Evolutionary conservation across 805 yeast genomes (phyloP).

Genomic region (Kuraishia floccosa): DNA sequence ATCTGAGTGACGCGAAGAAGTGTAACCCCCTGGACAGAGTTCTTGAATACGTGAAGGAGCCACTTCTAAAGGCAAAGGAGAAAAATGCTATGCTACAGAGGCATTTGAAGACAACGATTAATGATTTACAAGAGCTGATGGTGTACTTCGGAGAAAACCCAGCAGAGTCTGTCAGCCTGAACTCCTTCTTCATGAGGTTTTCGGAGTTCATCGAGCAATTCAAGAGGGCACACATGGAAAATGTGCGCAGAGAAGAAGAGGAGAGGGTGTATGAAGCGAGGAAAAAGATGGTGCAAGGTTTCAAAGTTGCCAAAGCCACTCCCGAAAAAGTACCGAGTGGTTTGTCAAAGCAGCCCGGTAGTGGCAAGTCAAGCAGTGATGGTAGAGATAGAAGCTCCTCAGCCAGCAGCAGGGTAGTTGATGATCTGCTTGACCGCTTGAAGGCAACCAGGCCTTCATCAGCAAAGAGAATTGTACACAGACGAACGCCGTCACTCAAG

Average conservation of each 20-base stretch:
- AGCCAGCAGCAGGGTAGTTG: no score
- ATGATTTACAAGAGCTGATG: constrained; percentile 49
- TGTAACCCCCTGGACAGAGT: constrained; percentile 62
- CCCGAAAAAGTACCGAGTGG: no score
- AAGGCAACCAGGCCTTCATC: no score
- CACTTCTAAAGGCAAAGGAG: constrained; percentile 24
- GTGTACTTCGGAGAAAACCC: constrained; percentile 64
- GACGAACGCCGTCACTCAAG: no score
- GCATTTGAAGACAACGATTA: constrained; percentile 38
- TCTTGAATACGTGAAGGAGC: constrained; percentile 38
- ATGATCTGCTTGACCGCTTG: no score
- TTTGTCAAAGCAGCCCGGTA: no score
- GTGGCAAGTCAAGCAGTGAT: no score
- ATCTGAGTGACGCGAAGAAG: constrained; percentile 46
- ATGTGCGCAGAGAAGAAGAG: constrained; percentile 58
- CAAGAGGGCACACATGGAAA: constrained; percentile 54
- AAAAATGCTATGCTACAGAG: constrained; percentile 37
- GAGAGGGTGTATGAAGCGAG: constrained; percentile 53
- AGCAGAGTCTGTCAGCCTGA: constrained; percentile 39
- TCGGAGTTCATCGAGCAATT: constrained; percentile 48
- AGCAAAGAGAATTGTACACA: no score
- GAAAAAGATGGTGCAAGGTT: constrained; percentile 38
- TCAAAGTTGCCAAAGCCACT: constrained; percentile 8
- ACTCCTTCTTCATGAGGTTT: constrained; percentile 52
- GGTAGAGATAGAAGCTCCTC: no score